Percentiles rank a stretch among this genome's conserved stretches.
These are phyloP conservation scores for Aegilops sharonensis DNA, from an alignment of 176 grass and related monocot species.

Conservation along the genomic window DNA sequence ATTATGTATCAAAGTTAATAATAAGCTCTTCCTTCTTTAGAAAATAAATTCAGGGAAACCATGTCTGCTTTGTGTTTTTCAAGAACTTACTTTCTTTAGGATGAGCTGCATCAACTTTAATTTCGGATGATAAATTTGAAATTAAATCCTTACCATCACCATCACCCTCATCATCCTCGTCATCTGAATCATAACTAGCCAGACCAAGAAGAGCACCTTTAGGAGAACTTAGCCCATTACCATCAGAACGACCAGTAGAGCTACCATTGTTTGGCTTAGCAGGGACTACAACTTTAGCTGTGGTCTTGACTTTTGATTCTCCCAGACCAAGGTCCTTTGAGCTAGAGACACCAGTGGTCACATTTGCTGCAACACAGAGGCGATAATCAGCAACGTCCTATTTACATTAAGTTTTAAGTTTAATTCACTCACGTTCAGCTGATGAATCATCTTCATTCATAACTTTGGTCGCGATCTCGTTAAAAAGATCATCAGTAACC, in stretches of 20 bases:
- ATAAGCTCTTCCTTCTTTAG: background rate
- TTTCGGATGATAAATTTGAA: slow-evolving; percentile 34
- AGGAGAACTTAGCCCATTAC: slow-evolving; percentile 38
- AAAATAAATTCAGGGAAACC: slow-evolving; percentile 21
- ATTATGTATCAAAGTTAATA: slow-evolving; percentile 21
- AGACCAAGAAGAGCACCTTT: slow-evolving; percentile 84
- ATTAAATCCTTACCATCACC: slow-evolving; percentile 29
- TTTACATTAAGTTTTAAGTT: slow-evolving; percentile 21
- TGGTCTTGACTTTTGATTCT: slow-evolving; percentile 43
- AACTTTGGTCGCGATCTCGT: slow-evolving; percentile 92
- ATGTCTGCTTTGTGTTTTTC: background rate
- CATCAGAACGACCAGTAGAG: slow-evolving; percentile 26
- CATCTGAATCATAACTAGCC: slow-evolving; percentile 95
- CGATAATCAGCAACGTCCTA: slow-evolving; percentile 33
- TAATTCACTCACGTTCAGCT: slow-evolving; percentile 55
- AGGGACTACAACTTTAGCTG: slow-evolving; percentile 42
- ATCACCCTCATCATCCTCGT: slow-evolving; percentile 38
- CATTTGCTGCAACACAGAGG: slow-evolving; percentile 56
- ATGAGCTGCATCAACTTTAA: slow-evolving; percentile 31
- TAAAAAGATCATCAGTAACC: slow-evolving; percentile 98
- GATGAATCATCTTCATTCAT: slow-evolving; percentile 71
- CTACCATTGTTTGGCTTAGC: slow-evolving; percentile 35
- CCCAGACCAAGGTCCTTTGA: slow-evolving; percentile 36
- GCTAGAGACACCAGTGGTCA: slow-evolving; percentile 27
- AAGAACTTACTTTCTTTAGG: slow-evolving; percentile 35